phyloP scores from a whole-genome alignment of 2,329 filamentous ascomycete species.

The Penicillium sp. region DNA sequence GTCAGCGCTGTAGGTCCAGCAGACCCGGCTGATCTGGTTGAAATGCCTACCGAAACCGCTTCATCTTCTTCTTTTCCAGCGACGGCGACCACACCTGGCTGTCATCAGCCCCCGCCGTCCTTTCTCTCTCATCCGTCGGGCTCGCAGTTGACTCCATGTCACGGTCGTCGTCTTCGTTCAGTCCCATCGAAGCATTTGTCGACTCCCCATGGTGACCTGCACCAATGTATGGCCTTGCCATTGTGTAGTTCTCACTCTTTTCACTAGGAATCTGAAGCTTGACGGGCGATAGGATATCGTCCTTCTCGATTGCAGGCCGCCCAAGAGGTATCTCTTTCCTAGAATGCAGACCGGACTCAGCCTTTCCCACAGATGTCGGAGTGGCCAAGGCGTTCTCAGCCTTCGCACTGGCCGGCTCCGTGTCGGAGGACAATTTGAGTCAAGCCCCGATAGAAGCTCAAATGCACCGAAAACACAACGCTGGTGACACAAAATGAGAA shows the following conservation, averaged over 20 bases:
- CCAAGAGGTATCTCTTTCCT: slow-evolving; percentile 20
- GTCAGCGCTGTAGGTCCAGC: background rate
- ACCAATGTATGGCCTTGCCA: slow-evolving; percentile 13
- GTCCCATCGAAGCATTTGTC: slow-evolving; percentile 8
- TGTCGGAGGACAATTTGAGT: slow-evolving; percentile 11
- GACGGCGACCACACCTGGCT: slow-evolving; percentile 22
- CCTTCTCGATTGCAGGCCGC: slow-evolving; percentile 11
- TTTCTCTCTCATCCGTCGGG: slow-evolving; percentile 30
- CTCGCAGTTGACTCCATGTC: slow-evolving; percentile 22
- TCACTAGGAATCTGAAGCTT: slow-evolving; percentile 26
- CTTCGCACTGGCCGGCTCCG: slow-evolving; percentile 26
- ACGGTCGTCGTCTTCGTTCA: slow-evolving; percentile 15
- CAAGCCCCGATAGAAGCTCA: slow-evolving; percentile 12
- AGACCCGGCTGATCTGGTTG: background rate
- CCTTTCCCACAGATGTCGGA: slow-evolving; percentile 8
- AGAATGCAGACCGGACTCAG: slow-evolving; percentile 14
- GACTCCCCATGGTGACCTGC: slow-evolving; percentile 14
- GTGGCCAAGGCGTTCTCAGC: slow-evolving; percentile 29
- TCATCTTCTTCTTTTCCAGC: slow-evolving; percentile 42
- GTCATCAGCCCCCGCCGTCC: slow-evolving; percentile 27
- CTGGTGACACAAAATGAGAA: slow-evolving; percentile 2
- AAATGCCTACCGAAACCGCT: slow-evolving; percentile 39
- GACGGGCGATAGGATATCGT: slow-evolving; percentile 20
- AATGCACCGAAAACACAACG: slow-evolving; percentile 8
- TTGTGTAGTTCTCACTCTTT: slow-evolving; percentile 17